Base-by-base conservation (phyloP, 139 green algal genomes). In the Tetradesmus lagerheimii region DNA sequence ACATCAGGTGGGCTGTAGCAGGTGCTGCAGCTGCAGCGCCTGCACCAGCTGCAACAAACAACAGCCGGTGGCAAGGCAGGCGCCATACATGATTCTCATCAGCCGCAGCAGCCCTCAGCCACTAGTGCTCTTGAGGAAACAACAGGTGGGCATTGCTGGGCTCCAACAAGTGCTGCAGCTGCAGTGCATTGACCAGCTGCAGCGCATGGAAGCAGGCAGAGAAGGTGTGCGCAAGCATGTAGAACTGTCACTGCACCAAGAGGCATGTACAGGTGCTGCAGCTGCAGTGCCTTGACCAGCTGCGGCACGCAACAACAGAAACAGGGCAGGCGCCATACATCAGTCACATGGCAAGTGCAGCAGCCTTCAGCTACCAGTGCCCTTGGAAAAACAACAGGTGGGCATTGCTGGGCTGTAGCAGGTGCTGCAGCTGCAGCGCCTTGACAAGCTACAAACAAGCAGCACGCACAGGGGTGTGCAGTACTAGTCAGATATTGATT, bases 91-190 rank as follows among this genome's bases (percentile, higher is more conserved):
- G n/a, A n/a, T n/a, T n/a, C n/a, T n/a, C n/a, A n/a, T n/a, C n/a
- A n/a, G n/a, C n/a, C 34, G 15, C 41, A 84, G 62, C 37, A 71
- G 80, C 83, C 83, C 41, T 82, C 79, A 67, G 27, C 41, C 79
- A 85, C 79, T 43, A 85, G 79, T 25, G 79, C 34, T 0, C 53
- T 38, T 64, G 79, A 85, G 35, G n/a, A n/a, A 85, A 76, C 67
- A 93, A 80, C 76, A 93, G 84, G 25, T 75, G 43, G 45, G 85
- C 89, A 83, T 77, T 91, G 89, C 11, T 85, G 8, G 77, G 23
- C 27, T 85, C 27, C 27, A 85, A 27, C 25, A 66, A 25, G 27
- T 85, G 79, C 41, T 85, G 79, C 25, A 85, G 39, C 8, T 85
- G 79, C 79, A 67, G 34, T 23, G 57, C 57, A 20, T 71, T n/a